A percentile compares a stretch with the other conserved stretches of the same genome.
These are phyloP conservation scores for Ochromonadaceae sp. DNA, from an alignment of 352 stramenopile genomes.

Conservation along the genomic window DNA sequence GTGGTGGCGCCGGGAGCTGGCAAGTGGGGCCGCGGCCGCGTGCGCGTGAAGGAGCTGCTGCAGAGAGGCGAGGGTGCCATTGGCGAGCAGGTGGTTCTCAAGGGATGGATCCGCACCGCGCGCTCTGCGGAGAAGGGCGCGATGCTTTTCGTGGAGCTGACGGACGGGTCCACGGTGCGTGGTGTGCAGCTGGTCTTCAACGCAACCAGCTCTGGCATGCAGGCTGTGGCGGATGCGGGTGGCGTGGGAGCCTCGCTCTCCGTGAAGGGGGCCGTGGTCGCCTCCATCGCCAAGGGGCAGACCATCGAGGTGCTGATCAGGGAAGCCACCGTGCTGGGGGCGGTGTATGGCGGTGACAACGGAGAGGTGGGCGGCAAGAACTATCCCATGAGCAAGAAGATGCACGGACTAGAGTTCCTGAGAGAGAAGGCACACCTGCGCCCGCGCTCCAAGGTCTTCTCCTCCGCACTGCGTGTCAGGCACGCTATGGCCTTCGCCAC, in stretches of 20 bases:
- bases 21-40: constrained; percentile 52
- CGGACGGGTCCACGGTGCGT: constrained; percentile 72
- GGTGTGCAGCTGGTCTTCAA: constrained; percentile 68
- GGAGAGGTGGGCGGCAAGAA: constrained; percentile 27
- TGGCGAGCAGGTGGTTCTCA: constrained; percentile 66
- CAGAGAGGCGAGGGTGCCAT: constrained; percentile 42
- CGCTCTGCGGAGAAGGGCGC: constrained; percentile 63
- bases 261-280: constrained; percentile 60
- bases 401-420: constrained; percentile 77
- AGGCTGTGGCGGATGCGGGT: constrained; percentile 24
- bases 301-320: constrained; percentile 71
- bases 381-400: constrained; percentile 83
- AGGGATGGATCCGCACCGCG: constrained; percentile 79
- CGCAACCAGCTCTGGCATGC: constrained; percentile 43
- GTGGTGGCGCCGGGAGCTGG: not conserved
- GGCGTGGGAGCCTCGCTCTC: constrained; percentile 49
- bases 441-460: constrained; percentile 57
- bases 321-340: constrained; percentile 59
- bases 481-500: constrained; percentile 78
- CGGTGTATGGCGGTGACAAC: constrained; percentile 42
- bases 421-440: constrained; percentile 75
- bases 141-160: constrained; percentile 82
- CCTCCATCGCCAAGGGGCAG: constrained; percentile 67
- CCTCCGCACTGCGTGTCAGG: constrained; percentile 69
- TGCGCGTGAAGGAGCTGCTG: constrained; percentile 60